Base-by-base conservation (phyloP, 129 eudicot genomes). In the Centrapalus pauciflorus region DNA sequence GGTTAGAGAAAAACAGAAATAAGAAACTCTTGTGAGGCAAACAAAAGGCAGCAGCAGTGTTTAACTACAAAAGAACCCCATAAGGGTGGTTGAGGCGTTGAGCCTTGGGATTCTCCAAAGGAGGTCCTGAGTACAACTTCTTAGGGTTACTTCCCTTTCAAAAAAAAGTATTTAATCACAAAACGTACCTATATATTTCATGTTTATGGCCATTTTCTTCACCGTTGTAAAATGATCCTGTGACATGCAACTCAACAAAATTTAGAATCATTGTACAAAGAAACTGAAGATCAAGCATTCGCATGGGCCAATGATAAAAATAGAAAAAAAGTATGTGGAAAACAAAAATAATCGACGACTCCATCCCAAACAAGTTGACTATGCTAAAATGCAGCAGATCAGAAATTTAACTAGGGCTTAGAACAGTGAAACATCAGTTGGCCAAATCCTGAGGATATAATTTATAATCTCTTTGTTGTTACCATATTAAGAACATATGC, bases 171-270 rank as follows among this genome's bases (percentile, higher is more conserved):
- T 34, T 35, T 10, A 67, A 16, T 72, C 40, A n/a, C 4, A 34
- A 26, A 60, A 65, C 10, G 9, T 86, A 89, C 96, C 96, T 66
- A 90, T 86, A 64, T 90, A 90, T 80, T 90, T 90, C 82, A 90
- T 27, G 76, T 80, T 81, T 65, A 90, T 78, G 13, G 76, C 76
- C 88, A 77, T 81, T 73, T 84, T 84, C 81, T 78, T 83, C 72
- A 74, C 95, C 32, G 76, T 79, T 27, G 95, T 81, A 64, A 90
- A 90, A 72, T 90, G 97, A 73, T 90, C 88, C 90, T 89, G 87
- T 27, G 29, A 64, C 69, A 70, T 51, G 72, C 69, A 83, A 75
- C 56, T 40, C 68, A 28, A 32, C 3, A 38, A 64, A 11, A 71
- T 30, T 54, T 13, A 66, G 24, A 49, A 19, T 26, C 57, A 58